These are phyloP conservation scores for Metschnikowia reukaufii DNA, from an alignment of 805 yeast species.

Conservation along the genomic window DNA sequence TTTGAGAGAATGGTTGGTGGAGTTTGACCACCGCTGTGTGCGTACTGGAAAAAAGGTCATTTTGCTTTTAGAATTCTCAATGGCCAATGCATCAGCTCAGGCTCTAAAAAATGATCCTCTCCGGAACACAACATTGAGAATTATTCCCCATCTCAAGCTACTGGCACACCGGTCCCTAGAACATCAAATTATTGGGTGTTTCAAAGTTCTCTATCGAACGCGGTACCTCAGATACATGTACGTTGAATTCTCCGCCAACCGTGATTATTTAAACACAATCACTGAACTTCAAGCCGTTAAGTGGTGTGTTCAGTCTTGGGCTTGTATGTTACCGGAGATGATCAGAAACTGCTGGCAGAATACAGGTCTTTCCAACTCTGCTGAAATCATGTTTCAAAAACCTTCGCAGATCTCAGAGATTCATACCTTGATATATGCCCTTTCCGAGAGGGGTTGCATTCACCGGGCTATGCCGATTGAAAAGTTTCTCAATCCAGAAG, in stretches of 20 bases:
- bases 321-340: background rate
- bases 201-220: background rate
- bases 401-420: background rate
- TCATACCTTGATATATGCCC: background rate
- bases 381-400: background rate
- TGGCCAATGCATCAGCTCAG: background rate
- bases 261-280: background rate
- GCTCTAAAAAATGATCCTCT: background rate
- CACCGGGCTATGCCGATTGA: background rate
- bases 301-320: slow-evolving; percentile 2
- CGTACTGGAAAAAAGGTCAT: background rate
- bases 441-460: background rate
- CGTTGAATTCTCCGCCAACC: background rate
- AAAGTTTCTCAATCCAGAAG: background rate
- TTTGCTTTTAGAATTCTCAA: background rate
- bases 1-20: background rate
- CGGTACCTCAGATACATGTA: background rate
- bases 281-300: background rate
- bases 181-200: too few species aligned
- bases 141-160: background rate
- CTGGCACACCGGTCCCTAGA: too few species aligned
- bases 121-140: background rate
- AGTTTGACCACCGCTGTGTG: background rate
- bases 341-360: background rate
- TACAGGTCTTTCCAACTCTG: background rate